Conservation (phyloP, 352 stramenopile genomes). For the Pythium chondricola region DNA sequence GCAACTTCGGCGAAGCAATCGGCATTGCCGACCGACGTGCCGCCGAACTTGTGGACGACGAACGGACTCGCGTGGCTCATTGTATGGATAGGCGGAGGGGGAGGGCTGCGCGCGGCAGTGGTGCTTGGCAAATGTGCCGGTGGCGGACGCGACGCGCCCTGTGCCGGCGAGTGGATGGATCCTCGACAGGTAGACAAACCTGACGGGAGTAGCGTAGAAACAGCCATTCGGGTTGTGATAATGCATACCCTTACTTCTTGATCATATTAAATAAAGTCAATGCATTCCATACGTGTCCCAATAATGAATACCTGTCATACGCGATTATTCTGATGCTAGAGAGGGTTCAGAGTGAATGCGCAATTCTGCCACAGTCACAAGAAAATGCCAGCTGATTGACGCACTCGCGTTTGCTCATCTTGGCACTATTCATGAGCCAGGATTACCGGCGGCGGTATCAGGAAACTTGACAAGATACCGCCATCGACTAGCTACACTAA, state of each 20-base stretch:
- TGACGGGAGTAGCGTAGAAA: too few species aligned
- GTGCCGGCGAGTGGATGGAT: not conserved
- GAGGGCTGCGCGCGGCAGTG: not conserved
- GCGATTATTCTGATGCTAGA: too few species aligned
- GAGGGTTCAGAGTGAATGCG: constrained; percentile 26
- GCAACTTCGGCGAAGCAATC: constrained; percentile 86
- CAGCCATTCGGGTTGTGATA: constrained; percentile 1
- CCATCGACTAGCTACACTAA: constrained; percentile 64
- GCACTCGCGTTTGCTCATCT: not conserved
- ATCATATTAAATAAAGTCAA: not conserved
- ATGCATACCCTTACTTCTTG: not conserved
- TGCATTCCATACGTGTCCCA: too few species aligned
- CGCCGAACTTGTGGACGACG: constrained; percentile 98
- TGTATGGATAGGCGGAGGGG: not conserved
- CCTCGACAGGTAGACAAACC: too few species aligned
- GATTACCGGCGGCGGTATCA: constrained; percentile 12
- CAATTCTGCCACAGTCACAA: constrained; percentile 16
- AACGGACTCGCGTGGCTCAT: constrained; percentile 45
- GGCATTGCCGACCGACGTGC: constrained; percentile 91
- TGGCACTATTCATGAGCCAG: too few species aligned
- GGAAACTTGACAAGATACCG: constrained; percentile 64
- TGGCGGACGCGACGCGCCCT: too few species aligned
- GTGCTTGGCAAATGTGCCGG: constrained; percentile 14
- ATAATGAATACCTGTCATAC: constrained; percentile 1
- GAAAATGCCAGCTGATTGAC: constrained; percentile 18